Conservation (phyloP, 208 protist genomes). For the Ichthyophonus hoferi region DNA sequence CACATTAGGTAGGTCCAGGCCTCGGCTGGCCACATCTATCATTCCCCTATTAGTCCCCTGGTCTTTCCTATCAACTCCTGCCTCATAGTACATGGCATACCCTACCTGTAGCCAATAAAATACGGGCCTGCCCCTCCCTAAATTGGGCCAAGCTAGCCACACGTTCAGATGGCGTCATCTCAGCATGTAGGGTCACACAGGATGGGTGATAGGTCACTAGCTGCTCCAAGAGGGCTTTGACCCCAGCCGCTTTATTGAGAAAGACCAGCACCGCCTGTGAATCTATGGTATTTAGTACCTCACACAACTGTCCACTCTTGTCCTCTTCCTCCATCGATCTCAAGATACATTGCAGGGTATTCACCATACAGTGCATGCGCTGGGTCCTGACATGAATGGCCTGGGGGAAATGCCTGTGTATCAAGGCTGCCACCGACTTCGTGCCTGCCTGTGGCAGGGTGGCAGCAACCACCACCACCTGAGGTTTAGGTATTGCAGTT, state of each 20-base stretch:
- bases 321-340: neutral
- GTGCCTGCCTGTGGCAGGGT: constrained; percentile 5
- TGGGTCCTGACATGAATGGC: neutral
- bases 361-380: neutral
- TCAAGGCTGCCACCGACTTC: neutral
- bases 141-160: neutral
- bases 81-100: neutral
- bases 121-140: neutral
- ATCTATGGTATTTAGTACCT: neutral
- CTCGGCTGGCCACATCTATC: constrained; percentile 75
- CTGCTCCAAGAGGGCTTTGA: neutral
- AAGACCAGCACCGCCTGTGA: neutral
- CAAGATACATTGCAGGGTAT: neutral
- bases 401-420: neutral
- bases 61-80: no score
- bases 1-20: constrained; percentile 92
- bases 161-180: neutral
- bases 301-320: neutral
- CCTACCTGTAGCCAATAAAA: neutral
- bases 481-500: no score
- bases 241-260: neutral
- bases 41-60: no score
- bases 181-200: neutral
- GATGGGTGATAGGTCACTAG: neutral
- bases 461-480: neutral